A percentile compares a stretch with the other conserved stretches of the same genome.
These are phyloP conservation scores for Lunasporangiospora selenospora DNA, from an alignment of 192 early-diverging fungal genomes.

Conservation along the genomic window DNA sequence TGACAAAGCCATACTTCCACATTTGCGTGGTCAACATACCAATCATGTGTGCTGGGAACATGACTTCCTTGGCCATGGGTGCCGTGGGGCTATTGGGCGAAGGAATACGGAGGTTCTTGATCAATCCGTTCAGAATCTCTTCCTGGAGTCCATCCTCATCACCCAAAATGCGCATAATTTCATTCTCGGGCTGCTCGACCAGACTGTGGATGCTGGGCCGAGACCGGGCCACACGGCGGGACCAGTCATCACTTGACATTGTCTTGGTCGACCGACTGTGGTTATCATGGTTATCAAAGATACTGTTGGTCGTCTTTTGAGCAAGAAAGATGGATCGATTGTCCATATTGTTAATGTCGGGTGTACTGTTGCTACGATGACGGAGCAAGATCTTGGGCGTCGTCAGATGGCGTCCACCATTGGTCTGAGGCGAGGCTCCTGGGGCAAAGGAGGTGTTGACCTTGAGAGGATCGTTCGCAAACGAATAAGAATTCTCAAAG, in stretches of 20 bases:
- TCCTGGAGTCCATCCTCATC: conserved; percentile 69
- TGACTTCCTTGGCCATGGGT: conserved; percentile 84
- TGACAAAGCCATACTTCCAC: conserved; percentile 84
- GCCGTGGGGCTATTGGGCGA: conserved; percentile 80
- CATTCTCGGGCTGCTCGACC: conserved; percentile 42
- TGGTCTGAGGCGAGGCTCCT: conserved; percentile 12
- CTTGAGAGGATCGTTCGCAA: conserved; percentile 43
- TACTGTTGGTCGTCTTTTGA: conserved; percentile 44
- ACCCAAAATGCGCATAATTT: conserved; percentile 68
- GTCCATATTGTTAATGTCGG: conserved; percentile 35
- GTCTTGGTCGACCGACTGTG: conserved; percentile 46
- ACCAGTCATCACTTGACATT: conserved; percentile 45
- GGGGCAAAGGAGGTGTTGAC: conserved; percentile 26
- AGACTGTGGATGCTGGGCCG: conserved; percentile 45
- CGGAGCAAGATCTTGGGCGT: conserved; percentile 17
- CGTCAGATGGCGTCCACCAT: neutral
- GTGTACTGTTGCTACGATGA: conserved; percentile 45
- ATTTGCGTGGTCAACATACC: conserved; percentile 86
- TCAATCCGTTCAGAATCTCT: conserved; percentile 90
- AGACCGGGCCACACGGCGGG: conserved; percentile 36
- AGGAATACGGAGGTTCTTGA: conserved; percentile 90
- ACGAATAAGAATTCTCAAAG: conserved; percentile 48
- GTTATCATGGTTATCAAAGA: conserved; percentile 46
- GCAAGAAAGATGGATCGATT: conserved; percentile 36
- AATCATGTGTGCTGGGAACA: conserved; percentile 97